Evolutionary conservation across 768 basidiomycete species (phyloP).

Genomic region (Jaapia argillacea): DNA sequence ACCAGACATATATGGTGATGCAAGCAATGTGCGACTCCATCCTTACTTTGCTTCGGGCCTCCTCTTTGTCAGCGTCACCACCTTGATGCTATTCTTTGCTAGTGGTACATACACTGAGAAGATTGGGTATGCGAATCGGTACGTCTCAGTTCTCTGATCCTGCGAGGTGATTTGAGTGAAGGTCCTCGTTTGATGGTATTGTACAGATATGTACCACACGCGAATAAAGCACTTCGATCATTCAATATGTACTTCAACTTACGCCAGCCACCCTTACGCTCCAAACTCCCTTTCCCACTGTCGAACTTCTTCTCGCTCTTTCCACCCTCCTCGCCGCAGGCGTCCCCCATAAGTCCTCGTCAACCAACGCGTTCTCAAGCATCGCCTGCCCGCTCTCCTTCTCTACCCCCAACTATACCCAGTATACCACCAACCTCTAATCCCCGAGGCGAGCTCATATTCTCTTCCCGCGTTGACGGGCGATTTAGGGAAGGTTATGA

Average conservation of each 20-base stretch:
- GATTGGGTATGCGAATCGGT: constrained; percentile 95
- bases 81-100: constrained; percentile 89
- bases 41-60: constrained; percentile 73
- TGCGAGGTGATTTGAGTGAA: constrained; percentile 1
- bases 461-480: constrained; percentile 79
- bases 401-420: constrained; percentile 42
- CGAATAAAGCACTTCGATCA: constrained; percentile 82
- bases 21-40: constrained; percentile 39
- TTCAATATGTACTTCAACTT: constrained; percentile 98
- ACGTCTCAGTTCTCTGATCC: constrained; percentile 21
- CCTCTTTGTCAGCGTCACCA: constrained; percentile 82
- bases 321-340: constrained; percentile 13
- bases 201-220: constrained; percentile 88
- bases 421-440: constrained; percentile 86
- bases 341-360: constrained; percentile 28
- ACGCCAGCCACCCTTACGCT: constrained; percentile 63
- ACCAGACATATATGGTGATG: constrained; percentile 37
- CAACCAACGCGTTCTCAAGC: constrained; percentile 24
- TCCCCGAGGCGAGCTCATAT: constrained; percentile 94
- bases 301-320: constrained; percentile 41
- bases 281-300: constrained; percentile 48
- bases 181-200: constrained; percentile 5
- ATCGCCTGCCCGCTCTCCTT: constrained; percentile 18
- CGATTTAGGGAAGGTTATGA: constrained; percentile 88
- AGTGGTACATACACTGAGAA: constrained; percentile 96